Evolutionary conservation across 2,329 filamentous ascomycete genomes (phyloP), one percentile per base, ranked within the genome.

Genomic region (Monosporascus sp.): DNA sequence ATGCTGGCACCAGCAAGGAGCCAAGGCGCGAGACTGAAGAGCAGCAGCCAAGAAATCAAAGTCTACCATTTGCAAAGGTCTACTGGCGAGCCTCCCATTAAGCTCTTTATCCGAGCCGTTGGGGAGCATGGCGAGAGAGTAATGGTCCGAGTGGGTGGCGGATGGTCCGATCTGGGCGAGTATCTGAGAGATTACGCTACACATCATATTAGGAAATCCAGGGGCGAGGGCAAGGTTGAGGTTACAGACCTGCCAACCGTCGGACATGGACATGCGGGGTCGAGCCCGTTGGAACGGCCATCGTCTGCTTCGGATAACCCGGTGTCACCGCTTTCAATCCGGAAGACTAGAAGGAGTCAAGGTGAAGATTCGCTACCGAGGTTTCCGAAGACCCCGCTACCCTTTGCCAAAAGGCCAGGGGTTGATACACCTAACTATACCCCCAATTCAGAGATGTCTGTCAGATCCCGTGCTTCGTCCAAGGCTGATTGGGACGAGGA

Each of bases 81-180:
- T 18, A 91, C 87, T 37, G 89, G 89, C 53, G 87, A 94, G 59
- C 84, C 90, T 14, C 94, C 94, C 0, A 92, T 97, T 66, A 97
- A 97, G 72, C 82, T 99, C 5, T 96, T 95, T 65, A 92, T 99
- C 50, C 88, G 94, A 17, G 86, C 91, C 2, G 92, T 99, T 2
- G 94, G 94, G 49, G 91, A 96, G 68, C 80, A 85, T 53, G 90
- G 89, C 17, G 91, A 97, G 70, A 85, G 94, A 50, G 91, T 97
- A 56, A 97, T 99, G 94, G 94, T 99, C 7, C 88, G 94, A 37
- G 93, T 99, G 14, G 94, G 94, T 14, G 94, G 94, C 55, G 94
- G 94, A n/a, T 99, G 94, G 94, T 91, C 92, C 15, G 94, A 99
- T 70, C 77, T 99, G 20, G 93, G 89, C 38, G 94, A 97, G 70